Base-by-base conservation (phyloP, 2,329 filamentous ascomycete species). In the Amauroascus niger region DNA sequence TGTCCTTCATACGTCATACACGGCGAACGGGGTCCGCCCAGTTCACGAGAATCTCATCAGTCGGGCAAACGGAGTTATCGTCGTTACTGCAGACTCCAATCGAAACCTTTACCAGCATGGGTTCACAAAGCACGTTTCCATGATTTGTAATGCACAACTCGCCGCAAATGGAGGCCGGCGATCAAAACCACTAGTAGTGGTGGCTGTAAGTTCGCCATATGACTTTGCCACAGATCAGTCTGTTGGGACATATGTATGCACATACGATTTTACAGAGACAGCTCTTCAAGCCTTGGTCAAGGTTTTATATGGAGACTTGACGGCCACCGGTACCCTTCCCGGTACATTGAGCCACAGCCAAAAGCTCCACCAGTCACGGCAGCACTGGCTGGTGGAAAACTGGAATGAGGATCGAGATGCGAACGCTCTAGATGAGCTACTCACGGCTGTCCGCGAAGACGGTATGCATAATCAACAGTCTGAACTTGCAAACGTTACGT, bases 181-280 rank as follows among this genome's bases (percentile, higher is more conserved):
- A 8, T 37, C 58, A 6, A 96, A 95, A 70, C 87, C 90, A 0
- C 73, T 96, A 35, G 83, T 96, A 22, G 91, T 96, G 2, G 86
- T 96, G 6, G 87, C 91, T 0, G 90, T 95, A 60, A 95, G 89
- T 69, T 96, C 90, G 0, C 91, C 91, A 0, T 97, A 96, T 68
- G 91, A 97, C 67, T 97, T 97, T 67, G 89, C 88, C 43, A 89
- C 91, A 79, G 91, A 97, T 64, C 85, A 86, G 59, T 83, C 83
- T 0, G 91, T 97, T 39, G 87, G 87, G 5, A 95, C 90, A 0
- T 96, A 96, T 63, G 79, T 97, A 39, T 96, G 91, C 73, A 95
- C 90, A 0, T 96, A 94, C 67, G 90, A 96, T 71, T 96, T 95
- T 64, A 96, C 91, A 0, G 91, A 96, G 62, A 91, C 87, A 6